phyloP scores from a whole-genome alignment of 306 rosid species.

The Dalbergia oliveri region DNA sequence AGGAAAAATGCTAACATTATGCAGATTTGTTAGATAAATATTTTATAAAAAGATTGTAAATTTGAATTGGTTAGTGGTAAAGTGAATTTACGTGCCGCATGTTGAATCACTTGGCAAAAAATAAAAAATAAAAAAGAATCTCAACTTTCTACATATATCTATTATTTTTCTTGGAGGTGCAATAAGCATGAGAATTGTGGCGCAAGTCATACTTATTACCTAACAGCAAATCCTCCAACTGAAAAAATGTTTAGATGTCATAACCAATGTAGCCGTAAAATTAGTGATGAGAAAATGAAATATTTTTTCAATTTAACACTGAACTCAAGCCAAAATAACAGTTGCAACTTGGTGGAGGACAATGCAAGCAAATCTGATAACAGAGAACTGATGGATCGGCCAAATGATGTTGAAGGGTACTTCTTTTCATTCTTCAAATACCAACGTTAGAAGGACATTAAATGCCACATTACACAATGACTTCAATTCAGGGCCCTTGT shows the following conservation, averaged over 20 bases:
- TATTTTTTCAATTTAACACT: background rate
- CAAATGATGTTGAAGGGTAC: conserved; percentile 3
- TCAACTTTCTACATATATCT: background rate
- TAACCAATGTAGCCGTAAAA: background rate
- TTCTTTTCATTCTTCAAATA: background rate
- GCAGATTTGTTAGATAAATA: background rate
- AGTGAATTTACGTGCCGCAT: background rate
- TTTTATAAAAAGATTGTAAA: background rate
- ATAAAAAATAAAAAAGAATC: background rate
- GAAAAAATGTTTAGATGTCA: background rate
- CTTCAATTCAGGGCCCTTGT: background rate
- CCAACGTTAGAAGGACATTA: background rate
- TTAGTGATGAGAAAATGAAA: background rate
- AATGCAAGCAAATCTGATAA: conserved; percentile 7
- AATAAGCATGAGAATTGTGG: conserved; percentile 8
- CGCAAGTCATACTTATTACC: conserved; percentile 16
- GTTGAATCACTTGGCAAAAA: background rate
- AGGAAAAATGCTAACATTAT: background rate
- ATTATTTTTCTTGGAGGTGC: background rate
- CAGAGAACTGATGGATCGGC: background rate
- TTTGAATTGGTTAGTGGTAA: background rate
- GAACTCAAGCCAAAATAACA: background rate
- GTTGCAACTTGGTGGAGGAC: conserved; percentile 10
- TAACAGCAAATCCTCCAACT: background rate
- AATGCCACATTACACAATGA: conserved; percentile 3